Percentiles rank a stretch among this genome's conserved stretches.
Evolutionary conservation across 352 stramenopile species (phyloP).

Genomic region (Phytophthora pinifolia): DNA sequence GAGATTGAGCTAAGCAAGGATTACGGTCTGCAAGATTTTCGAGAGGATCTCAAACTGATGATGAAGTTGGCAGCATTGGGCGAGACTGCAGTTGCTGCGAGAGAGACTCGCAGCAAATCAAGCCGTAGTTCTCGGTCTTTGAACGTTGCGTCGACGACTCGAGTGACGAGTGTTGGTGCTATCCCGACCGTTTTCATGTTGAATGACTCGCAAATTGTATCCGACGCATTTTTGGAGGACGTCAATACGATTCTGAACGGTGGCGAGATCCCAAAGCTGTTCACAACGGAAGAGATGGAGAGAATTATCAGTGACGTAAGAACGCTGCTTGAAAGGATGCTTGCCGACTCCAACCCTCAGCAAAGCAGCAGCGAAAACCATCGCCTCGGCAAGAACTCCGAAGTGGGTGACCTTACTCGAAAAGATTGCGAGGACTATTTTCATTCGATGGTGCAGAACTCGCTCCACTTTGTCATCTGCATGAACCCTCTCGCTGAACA

Average conservation of each 20-base stretch:
- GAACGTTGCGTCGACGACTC: neutral
- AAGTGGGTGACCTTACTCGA: slow-evolving; percentile 38
- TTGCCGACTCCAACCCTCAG: slow-evolving; percentile 1
- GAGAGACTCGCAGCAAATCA: neutral
- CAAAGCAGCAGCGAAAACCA: neutral
- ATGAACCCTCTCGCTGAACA: slow-evolving; percentile 79
- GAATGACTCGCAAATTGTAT: slow-evolving; percentile 83
- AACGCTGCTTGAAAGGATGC: slow-evolving; percentile 27
- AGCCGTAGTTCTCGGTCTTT: slow-evolving; percentile 6
- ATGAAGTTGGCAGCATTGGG: slow-evolving; percentile 53
- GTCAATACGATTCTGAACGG: slow-evolving; percentile 89
- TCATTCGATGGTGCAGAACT: slow-evolving; percentile 63
- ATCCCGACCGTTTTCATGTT: slow-evolving; percentile 74
- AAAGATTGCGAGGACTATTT: slow-evolving; percentile 87
- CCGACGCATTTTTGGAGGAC: slow-evolving; percentile 85
- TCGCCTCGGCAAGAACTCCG: neutral
- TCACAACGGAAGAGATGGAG: slow-evolving; percentile 83
- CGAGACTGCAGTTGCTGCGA: slow-evolving; percentile 8
- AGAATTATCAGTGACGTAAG: slow-evolving; percentile 70
- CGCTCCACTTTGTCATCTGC: slow-evolving; percentile 92
- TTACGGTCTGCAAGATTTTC: slow-evolving; percentile 85
- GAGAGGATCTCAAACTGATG: slow-evolving; percentile 81
- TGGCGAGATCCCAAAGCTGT: slow-evolving; percentile 87
- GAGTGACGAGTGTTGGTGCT: neutral
- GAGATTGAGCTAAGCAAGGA: slow-evolving; percentile 87